Base-by-base conservation (phyloP, 352 stramenopile species). In the Globisporangium lucens region DNA sequence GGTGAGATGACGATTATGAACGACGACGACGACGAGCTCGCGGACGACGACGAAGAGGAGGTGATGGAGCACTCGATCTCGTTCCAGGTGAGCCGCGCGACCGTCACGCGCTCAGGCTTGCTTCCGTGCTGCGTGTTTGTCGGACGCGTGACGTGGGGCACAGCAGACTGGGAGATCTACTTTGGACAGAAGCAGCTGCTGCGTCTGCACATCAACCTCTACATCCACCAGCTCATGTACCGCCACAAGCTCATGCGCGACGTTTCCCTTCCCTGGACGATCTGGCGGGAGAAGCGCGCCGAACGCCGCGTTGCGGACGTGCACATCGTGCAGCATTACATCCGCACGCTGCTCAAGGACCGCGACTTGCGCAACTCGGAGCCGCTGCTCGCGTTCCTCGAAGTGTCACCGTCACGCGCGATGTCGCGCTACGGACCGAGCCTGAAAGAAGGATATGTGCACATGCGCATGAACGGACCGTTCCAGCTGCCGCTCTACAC, bases 391-490 rank as follows among this genome's bases (percentile, higher is more conserved):
- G 83, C 80, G 22, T 95, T 95, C 52, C 65, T 95, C 24, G 88
- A 94, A 60, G 83, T 94, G 24, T 93, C 83, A 46, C 84, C 88
- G 52, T 91, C 85, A 22, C 82, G 88, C 3, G 76, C 85, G 29
- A 89, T 91, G 83, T 73, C 86, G 29, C 79, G 84, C 7, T 88
- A 91, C 24, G 87, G 87, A 1, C 84, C 85, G 27, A 94, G 85
- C 33, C 65, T 94, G 22, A 95, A 95, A 36, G 88, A 95, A 72
- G 88, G 88, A 17, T 95, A 95, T 68, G 88, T 93, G 56, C 88
- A 95, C 75, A 93, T 95, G 88, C 86, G 87, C 73, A 91, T 93
- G 65, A 95, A 94, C 71, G 88, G 88, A 63, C 78, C 88, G 53
- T 93, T 94, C 66, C 88, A 95, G 63, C 62, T 95, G 52, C 88